Conservation (phyloP, 2,329 filamentous ascomycete genomes). For the Penicillium sp. region DNA sequence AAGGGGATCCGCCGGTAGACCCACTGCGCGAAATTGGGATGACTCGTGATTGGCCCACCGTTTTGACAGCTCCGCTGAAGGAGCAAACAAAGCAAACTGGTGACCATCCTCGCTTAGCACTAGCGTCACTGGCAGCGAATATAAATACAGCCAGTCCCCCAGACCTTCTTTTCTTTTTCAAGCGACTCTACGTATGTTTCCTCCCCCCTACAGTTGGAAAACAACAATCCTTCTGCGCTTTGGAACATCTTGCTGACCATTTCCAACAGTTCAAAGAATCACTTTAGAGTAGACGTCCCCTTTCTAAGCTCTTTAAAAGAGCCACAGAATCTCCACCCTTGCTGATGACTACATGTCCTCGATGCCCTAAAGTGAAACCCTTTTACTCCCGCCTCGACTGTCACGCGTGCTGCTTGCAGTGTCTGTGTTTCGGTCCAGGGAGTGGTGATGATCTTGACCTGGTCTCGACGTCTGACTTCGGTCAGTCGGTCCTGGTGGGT, state of each 20-base stretch:
- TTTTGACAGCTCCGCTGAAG: background rate
- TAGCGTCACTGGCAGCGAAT: constrained; percentile 20
- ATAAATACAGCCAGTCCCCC: constrained; percentile 30
- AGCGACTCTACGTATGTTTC: constrained; percentile 45
- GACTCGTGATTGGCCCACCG: background rate
- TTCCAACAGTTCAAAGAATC: constrained; percentile 64
- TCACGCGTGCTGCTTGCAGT: constrained; percentile 34
- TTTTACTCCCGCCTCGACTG: constrained; percentile 49
- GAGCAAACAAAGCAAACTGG: constrained; percentile 22
- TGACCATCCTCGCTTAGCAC: constrained; percentile 26
- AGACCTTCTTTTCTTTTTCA: constrained; percentile 34
- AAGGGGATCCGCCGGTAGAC: background rate
- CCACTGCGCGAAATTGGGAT: background rate
- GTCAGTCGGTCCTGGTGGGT: constrained; percentile 74
- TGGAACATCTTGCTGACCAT: constrained; percentile 23
- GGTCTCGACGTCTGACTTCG: constrained; percentile 66
- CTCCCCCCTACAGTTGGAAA: constrained; percentile 24
- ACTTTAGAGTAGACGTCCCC: constrained; percentile 95
- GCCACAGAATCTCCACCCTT: constrained; percentile 90
- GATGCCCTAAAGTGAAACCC: constrained; percentile 81
- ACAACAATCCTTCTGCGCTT: constrained; percentile 9
- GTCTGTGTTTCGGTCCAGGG: constrained; percentile 62
- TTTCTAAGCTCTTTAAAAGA: constrained; percentile 88
- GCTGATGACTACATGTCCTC: constrained; percentile 89
- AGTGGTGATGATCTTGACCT: constrained; percentile 95